A percentile compares a stretch with the other conserved stretches of the same genome.
Evolutionary conservation across 352 stramenopile species (phyloP).

Genomic region (Pythium scleroteichum): DNA sequence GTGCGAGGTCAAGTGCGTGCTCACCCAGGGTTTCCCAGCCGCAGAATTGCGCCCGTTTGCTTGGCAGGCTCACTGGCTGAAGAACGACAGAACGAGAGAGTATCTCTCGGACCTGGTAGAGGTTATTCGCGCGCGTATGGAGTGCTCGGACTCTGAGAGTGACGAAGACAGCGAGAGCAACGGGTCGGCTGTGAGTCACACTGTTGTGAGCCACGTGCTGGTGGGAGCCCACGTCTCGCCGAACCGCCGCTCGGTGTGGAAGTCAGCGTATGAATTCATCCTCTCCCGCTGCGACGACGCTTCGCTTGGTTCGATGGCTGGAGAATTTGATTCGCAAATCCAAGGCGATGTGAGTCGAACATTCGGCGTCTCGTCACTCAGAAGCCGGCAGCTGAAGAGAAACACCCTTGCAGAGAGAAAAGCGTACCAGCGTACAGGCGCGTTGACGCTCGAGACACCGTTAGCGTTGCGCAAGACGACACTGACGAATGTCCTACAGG

Average conservation of each 20-base stretch:
- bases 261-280: conserved; percentile 54
- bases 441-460: conserved; percentile 17
- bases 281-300: conserved; percentile 39
- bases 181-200: conserved; percentile 8
- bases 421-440: conserved; percentile 11
- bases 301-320: conserved; percentile 7
- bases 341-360: conserved; percentile 62
- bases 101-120: conserved; percentile 63
- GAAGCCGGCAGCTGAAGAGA: conserved; percentile 30
- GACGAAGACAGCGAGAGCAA: conserved; percentile 35
- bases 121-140: conserved; percentile 41
- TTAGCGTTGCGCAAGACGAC: conserved; percentile 32
- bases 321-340: conserved; percentile 69
- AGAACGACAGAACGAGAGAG: conserved; percentile 40
- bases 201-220: conserved; percentile 6
- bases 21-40: conserved; percentile 15
- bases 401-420: conserved; percentile 21
- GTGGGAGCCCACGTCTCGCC: conserved; percentile 13
- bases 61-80: conserved; percentile 54
- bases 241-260: conserved; percentile 19
- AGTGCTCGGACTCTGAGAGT: conserved; percentile 49
- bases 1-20: conserved; percentile 34
- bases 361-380: conserved; percentile 62
- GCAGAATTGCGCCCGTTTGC: conserved; percentile 28
- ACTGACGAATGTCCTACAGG: conserved; percentile 59